These are phyloP conservation scores for Gnaphalium uliginosum DNA, from an alignment of 129 eudicot species.

Conservation along the genomic window DNA sequence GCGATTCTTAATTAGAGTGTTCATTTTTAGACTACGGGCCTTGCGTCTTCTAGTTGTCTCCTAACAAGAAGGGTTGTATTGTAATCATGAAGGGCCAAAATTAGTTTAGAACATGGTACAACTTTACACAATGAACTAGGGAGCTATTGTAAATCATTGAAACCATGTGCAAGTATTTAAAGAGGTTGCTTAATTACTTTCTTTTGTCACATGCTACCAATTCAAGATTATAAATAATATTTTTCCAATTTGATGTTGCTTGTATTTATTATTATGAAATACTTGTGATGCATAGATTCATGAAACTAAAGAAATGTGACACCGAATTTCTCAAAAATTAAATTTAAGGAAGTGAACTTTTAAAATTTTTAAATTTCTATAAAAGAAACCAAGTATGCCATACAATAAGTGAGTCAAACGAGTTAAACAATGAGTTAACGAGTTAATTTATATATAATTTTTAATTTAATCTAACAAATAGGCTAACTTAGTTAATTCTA, in stretches of 20 bases:
- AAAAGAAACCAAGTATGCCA: too few species aligned
- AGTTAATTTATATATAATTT: too few species aligned
- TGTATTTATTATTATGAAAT: neutral
- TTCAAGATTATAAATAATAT: neutral
- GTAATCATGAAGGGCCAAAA: neutral
- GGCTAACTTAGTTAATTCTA: too few species aligned
- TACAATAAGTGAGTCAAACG: too few species aligned
- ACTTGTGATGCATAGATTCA: too few species aligned
- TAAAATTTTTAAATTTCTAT: too few species aligned
- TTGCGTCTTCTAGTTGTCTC: neutral
- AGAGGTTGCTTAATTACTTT: neutral
- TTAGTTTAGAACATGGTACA: slow-evolving; percentile 14
- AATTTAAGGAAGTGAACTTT: too few species aligned
- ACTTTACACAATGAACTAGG: neutral
- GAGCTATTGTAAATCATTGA: slow-evolving; percentile 3
- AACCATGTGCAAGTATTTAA: slow-evolving; percentile 26
- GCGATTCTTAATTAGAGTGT: neutral
- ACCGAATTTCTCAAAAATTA: too few species aligned
- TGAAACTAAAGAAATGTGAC: too few species aligned
- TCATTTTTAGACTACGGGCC: neutral
- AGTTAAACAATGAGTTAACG: too few species aligned
- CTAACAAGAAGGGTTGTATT: slow-evolving; percentile 3
- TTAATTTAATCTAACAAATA: too few species aligned
- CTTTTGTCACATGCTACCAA: neutral
- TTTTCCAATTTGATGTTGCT: neutral